Evolutionary conservation across 495 filamentous ascomycete genomes (phyloP).

Genomic region (Chaetomium cochliodes): DNA sequence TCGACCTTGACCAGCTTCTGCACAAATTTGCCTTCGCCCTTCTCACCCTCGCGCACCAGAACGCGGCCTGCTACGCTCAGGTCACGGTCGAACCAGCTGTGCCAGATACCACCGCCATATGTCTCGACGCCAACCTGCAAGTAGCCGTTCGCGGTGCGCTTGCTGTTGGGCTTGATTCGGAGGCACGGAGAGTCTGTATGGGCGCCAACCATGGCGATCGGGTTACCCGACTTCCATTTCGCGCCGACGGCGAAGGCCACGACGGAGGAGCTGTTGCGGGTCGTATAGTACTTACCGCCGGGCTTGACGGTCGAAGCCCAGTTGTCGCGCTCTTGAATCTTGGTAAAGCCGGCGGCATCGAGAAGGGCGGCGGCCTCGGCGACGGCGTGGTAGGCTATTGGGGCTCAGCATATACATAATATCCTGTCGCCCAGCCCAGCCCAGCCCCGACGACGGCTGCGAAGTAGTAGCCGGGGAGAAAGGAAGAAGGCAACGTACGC

Average conservation of each 20-base stretch:
- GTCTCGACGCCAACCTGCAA: constrained; percentile 94
- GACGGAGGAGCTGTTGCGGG: constrained; percentile 89
- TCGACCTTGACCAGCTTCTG: constrained; percentile 90
- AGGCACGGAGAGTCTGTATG: constrained; percentile 94
- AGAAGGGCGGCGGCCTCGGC: constrained; percentile 71
- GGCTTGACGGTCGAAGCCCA: constrained; percentile 79
- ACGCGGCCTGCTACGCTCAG: constrained; percentile 85
- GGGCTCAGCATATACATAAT: too few relatives aligned
- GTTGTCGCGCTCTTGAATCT: constrained; percentile 86
- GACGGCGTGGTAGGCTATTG: constrained; percentile 89
- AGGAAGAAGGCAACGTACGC: constrained; percentile 55
- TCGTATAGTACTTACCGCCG: constrained; percentile 94
- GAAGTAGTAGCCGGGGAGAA: background rate
- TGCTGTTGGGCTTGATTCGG: constrained; percentile 90
- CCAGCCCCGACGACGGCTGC: background rate
- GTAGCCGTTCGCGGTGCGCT: constrained; percentile 79
- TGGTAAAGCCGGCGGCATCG: constrained; percentile 75
- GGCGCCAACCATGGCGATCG: constrained; percentile 92
- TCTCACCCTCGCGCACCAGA: constrained; percentile 71
- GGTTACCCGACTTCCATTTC: constrained; percentile 91
- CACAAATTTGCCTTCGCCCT: constrained; percentile 67
- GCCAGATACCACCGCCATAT: constrained; percentile 86
- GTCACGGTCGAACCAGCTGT: constrained; percentile 93
- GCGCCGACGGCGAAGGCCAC: constrained; percentile 91
- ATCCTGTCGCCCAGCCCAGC: too few relatives aligned